Conservation (phyloP, 2,329 filamentous ascomycete genomes). For the Huntiella abstrusa region DNA sequence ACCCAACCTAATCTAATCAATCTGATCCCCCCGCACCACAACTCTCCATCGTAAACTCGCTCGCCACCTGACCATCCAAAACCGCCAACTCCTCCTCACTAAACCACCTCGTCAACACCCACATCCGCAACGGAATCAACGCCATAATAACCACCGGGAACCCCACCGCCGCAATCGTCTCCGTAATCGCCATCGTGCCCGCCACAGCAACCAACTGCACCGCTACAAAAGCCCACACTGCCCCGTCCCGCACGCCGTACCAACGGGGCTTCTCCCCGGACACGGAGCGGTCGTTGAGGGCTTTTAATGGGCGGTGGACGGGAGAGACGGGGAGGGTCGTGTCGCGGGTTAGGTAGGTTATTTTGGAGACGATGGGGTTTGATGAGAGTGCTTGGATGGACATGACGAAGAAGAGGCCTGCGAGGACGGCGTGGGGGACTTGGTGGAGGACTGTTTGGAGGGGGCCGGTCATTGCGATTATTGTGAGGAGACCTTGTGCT, state of each 20-base stretch:
- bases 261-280: neutral
- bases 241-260: conserved; percentile 26
- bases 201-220: conserved; percentile 53
- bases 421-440: conserved; percentile 62
- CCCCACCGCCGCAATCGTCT: conserved; percentile 66
- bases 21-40: conserved; percentile 35
- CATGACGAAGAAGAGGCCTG: conserved; percentile 73
- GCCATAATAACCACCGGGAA: conserved; percentile 58
- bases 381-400: conserved; percentile 56
- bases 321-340: conserved; percentile 12
- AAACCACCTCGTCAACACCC: conserved; percentile 45
- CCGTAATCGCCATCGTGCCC: conserved; percentile 65
- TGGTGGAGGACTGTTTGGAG: conserved; percentile 56
- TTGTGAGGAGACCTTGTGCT: conserved; percentile 55
- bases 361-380: conserved; percentile 60
- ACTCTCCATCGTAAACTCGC: conserved; percentile 57
- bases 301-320: neutral
- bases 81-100: conserved; percentile 37
- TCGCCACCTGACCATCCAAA: conserved; percentile 58
- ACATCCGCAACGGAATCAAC: conserved; percentile 46
- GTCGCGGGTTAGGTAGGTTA: conserved; percentile 52
- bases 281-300: neutral
- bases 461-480: conserved; percentile 62
- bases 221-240: conserved; percentile 53
- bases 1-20: neutral